Evolutionary conservation across 345 rosid genomes (phyloP).

Genomic region (Anastatica hierochuntica): DNA sequence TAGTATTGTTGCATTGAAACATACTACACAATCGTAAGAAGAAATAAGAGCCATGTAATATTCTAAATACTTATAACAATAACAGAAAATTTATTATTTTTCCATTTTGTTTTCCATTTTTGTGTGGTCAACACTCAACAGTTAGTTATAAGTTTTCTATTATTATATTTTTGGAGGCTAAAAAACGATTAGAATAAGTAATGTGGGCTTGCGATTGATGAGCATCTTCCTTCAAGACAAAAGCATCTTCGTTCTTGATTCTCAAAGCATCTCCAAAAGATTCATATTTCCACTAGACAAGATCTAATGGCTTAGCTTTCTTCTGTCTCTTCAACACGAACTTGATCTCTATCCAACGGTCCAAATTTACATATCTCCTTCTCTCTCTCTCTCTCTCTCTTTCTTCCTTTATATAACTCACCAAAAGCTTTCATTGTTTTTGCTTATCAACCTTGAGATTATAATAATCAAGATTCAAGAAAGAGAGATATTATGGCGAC

Average conservation of each 20-base stretch:
- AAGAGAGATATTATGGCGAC: slow-evolving; percentile 14
- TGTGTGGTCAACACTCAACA: background rate
- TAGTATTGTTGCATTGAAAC: background rate
- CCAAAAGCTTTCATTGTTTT: background rate
- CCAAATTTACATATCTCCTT: background rate
- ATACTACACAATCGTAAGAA: slow-evolving; percentile 5
- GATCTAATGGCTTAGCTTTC: too few relatives aligned
- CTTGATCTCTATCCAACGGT: slow-evolving; percentile 12
- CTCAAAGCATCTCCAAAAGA: slow-evolving; percentile 40
- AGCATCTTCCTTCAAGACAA: too few relatives aligned
- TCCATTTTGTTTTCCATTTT: too few relatives aligned
- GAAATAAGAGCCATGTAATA: slow-evolving; percentile 5
- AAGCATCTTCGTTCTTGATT: slow-evolving; percentile 51
- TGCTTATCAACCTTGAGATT: background rate
- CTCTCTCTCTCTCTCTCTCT: background rate
- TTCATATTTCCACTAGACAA: slow-evolving; percentile 27
- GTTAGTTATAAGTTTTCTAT: background rate
- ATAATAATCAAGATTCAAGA: background rate
- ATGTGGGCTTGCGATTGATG: background rate
- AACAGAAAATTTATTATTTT: too few relatives aligned
- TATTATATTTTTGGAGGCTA: too few relatives aligned
- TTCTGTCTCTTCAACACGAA: too few relatives aligned
- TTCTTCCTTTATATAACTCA: slow-evolving; percentile 6
- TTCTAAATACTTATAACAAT: background rate
- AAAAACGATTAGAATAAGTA: too few relatives aligned